These are phyloP conservation scores for Hanseniaspora guilliermondii DNA, from an alignment of 805 yeast genomes.

Conservation along the genomic window DNA sequence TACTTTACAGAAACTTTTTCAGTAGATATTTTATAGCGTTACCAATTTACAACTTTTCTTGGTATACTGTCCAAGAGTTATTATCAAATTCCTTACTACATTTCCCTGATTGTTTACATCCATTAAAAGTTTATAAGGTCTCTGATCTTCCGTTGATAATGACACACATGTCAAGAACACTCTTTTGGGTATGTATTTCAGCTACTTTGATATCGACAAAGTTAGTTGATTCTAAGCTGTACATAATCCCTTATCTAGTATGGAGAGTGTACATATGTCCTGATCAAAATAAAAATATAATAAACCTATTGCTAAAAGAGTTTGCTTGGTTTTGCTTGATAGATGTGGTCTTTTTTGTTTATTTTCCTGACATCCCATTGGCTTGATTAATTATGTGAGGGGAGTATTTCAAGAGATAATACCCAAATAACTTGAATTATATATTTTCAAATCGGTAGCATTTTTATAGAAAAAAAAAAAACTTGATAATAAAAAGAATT, in stretches of 20 bases:
- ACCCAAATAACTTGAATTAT: not conserved
- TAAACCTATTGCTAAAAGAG: constrained; percentile 32
- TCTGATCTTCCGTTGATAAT: constrained; percentile 31
- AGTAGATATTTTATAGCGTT: constrained; percentile 40
- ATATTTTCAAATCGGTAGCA: no score
- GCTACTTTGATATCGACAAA: constrained; percentile 78
- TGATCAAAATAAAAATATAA: constrained; percentile 23
- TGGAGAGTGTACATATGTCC: constrained; percentile 54
- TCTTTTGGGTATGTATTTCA: constrained; percentile 40
- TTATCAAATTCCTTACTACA: constrained; percentile 28
- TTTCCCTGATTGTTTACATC: constrained; percentile 27
- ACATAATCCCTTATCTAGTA: constrained; percentile 63
- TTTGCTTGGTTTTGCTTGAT: constrained; percentile 48
- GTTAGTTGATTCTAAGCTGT: constrained; percentile 85
- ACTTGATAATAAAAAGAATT: not conserved
- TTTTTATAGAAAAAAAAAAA: not conserved
- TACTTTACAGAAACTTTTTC: constrained; percentile 37
- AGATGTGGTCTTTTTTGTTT: constrained; percentile 42
- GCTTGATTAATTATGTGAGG: not conserved
- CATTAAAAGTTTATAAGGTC: constrained; percentile 28
- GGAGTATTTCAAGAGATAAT: not conserved
- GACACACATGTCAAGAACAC: constrained; percentile 37
- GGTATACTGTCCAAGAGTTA: constrained; percentile 29
- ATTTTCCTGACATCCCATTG: constrained; percentile 32
- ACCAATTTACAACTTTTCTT: constrained; percentile 58